Evolutionary conservation across 306 rosid genomes (phyloP).

Genomic region (Rubus idaeus): DNA sequence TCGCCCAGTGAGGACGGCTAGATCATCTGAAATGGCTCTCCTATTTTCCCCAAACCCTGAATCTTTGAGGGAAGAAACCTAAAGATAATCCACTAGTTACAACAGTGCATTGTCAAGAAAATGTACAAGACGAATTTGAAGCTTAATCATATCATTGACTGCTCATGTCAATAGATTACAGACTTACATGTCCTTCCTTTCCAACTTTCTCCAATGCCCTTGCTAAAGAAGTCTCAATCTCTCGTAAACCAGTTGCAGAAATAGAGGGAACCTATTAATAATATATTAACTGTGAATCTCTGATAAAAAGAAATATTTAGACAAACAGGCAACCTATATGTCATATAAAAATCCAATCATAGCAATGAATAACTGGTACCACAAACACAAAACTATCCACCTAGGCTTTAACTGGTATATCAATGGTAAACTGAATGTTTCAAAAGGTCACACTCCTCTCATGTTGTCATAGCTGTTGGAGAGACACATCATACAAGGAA

Average conservation of each 20-base stretch:
- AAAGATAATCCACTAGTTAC: slow-evolving; percentile 14
- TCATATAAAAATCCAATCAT: neutral
- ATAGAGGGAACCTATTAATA: slow-evolving; percentile 74
- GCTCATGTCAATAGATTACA: neutral
- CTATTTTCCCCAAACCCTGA: slow-evolving; percentile 91
- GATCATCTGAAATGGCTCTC: slow-evolving; percentile 76
- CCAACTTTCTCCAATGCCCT: slow-evolving; percentile 95
- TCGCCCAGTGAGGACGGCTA: slow-evolving; percentile 75
- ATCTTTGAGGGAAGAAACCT: slow-evolving; percentile 97
- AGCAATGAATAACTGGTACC: neutral
- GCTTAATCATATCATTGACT: neutral
- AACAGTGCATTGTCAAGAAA: slow-evolving; percentile 25
- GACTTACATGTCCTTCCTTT: slow-evolving; percentile 55
- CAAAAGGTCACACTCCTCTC: neutral
- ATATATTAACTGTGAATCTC: slow-evolving; percentile 15
- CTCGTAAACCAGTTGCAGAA: slow-evolving; percentile 87
- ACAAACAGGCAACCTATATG: neutral
- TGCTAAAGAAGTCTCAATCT: slow-evolving; percentile 80
- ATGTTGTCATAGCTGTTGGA: neutral
- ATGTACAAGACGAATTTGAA: neutral
- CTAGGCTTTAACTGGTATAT: neutral
- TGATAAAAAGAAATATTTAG: neutral
- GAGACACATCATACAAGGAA: neutral
- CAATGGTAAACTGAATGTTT: neutral
- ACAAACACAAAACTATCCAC: neutral